These are phyloP conservation scores for Piedraia hortae DNA, from an alignment of 2,329 filamentous ascomycete species.

Conservation along the genomic window DNA sequence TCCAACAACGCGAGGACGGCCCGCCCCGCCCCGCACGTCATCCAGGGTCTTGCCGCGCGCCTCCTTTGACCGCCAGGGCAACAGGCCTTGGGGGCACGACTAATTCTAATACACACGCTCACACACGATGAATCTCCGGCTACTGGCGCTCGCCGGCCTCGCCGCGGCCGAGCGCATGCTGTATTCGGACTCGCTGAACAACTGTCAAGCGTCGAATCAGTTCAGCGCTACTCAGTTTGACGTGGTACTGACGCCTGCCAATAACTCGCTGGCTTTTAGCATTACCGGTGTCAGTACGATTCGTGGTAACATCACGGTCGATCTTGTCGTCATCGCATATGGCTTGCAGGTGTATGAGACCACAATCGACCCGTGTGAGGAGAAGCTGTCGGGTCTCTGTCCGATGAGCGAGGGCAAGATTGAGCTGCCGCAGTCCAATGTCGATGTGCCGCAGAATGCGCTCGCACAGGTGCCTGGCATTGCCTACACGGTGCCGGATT, in stretches of 20 bases:
- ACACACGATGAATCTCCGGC: too few species aligned
- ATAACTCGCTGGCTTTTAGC: constrained; percentile 43
- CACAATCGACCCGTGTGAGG: constrained; percentile 47
- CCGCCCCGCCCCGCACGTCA: too few species aligned
- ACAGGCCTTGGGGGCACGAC: too few species aligned
- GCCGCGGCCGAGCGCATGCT: constrained; percentile 37
- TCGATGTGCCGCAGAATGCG: constrained; percentile 29
- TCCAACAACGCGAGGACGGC: too few species aligned
- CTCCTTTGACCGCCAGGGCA: too few species aligned
- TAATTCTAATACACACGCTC: too few species aligned
- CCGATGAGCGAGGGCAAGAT: constrained; percentile 74
- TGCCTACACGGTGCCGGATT: constrained; percentile 68
- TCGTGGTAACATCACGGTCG: constrained; percentile 53
- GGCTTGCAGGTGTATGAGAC: constrained; percentile 44
- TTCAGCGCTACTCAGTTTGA: constrained; percentile 79
- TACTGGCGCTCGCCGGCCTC: too few species aligned
- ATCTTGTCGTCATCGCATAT: constrained; percentile 53
- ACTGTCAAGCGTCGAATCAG: constrained; percentile 58
- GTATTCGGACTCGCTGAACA: constrained; percentile 55
- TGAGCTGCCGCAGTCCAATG: constrained; percentile 28
- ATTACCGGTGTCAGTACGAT: constrained; percentile 65
- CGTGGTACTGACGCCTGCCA: constrained; percentile 49
- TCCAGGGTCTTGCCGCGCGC: too few species aligned
- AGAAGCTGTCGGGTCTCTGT: constrained; percentile 47
- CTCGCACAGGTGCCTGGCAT: constrained; percentile 47